Evolutionary conservation across 2,329 filamentous ascomycete genomes (phyloP), one percentile per base, ranked within the genome.

Genomic region (Ceratocystis eucalypticola): DNA sequence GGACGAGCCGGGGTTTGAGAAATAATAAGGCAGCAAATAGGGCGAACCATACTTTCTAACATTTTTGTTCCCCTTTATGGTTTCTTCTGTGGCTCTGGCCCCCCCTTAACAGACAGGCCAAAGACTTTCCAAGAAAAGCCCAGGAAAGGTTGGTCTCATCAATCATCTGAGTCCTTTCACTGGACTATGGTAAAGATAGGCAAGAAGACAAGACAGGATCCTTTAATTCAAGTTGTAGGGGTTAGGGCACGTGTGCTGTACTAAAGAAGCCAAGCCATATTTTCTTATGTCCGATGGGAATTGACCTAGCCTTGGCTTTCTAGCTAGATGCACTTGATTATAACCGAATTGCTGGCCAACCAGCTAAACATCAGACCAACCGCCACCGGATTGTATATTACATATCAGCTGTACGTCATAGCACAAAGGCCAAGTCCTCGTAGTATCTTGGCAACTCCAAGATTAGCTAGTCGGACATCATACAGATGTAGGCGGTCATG

Each of bases 211-310:
- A 15, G 25, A 37, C 55, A 59, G 28, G 15, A 37, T 33, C 55
- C 28, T 59, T 59, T 59, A 59, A 59, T 59, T 59, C 55, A 59
- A 59, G 17, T 59, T 2, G n/a, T 7, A 59, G 55, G 28, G 12
- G 28, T 41, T 41, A 41, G 37, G 37, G 37, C 37, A 41, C 37
- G 37, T 41, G 37, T 41, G 37, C 37, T 41, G 30, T 33, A 41
- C 10, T 12, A 41, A 41, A 41, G 10, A 41, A 41, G 37, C 37
- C 25, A 25, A 59, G 55, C 15, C 55, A 37, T 30, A 7, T 59
- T 28, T 37, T 28, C 28, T 37, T 33, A 17, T 20, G 55, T 59
- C 53, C 17, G 25, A 5, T 30, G 10, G 10, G 48, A 25, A 5
- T 15, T 25, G 20, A 28, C 20, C 48, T 12, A 28, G 17, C 22